Conservation (phyloP, 2,329 filamentous ascomycete species). For the Penicillium janthinellum region DNA sequence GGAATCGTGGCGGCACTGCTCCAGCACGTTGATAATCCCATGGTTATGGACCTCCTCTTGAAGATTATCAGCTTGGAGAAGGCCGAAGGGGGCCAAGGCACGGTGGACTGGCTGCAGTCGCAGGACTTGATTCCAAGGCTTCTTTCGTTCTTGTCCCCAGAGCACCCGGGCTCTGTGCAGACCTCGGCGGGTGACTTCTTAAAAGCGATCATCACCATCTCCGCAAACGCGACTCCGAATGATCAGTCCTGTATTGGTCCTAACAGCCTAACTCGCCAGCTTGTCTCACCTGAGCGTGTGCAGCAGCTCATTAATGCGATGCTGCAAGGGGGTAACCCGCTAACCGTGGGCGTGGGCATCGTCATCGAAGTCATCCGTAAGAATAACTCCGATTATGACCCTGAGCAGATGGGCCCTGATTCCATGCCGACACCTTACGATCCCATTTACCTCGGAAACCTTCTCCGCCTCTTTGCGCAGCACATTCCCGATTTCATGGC, state of each 20-base stretch:
- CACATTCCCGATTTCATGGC: conserved; percentile 94
- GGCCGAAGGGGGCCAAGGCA: conserved; percentile 84
- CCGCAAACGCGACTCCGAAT: conserved; percentile 95
- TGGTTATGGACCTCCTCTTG: conserved; percentile 95
- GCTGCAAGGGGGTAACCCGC: conserved; percentile 87
- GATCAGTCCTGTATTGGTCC: conserved; percentile 99
- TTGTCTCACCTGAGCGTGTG: conserved; percentile 84
- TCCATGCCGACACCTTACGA: conserved; percentile 80
- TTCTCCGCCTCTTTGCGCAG: conserved; percentile 84
- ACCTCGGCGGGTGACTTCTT: conserved; percentile 96
- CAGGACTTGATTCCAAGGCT: conserved; percentile 85
- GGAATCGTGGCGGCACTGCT: conserved; percentile 82
- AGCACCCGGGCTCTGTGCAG: conserved; percentile 86
- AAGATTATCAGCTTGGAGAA: conserved; percentile 98
- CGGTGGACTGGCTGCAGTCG: conserved; percentile 95
- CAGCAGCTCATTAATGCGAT: conserved; percentile 86
- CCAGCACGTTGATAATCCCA: conserved; percentile 92
- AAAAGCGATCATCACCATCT: conserved; percentile 98
- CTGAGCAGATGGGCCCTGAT: conserved; percentile 81
- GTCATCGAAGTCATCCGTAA: conserved; percentile 98
- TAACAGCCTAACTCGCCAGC: conserved; percentile 91
- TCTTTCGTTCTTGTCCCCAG: conserved; percentile 80
- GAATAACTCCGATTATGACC: conserved; percentile 98
- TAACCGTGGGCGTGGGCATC: conserved; percentile 95
- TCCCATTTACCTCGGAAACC: conserved; percentile 90